These are phyloP conservation scores for Oehlia diaphana DNA, from an alignment of 192 early-diverging fungal genomes.

Conservation along the genomic window DNA sequence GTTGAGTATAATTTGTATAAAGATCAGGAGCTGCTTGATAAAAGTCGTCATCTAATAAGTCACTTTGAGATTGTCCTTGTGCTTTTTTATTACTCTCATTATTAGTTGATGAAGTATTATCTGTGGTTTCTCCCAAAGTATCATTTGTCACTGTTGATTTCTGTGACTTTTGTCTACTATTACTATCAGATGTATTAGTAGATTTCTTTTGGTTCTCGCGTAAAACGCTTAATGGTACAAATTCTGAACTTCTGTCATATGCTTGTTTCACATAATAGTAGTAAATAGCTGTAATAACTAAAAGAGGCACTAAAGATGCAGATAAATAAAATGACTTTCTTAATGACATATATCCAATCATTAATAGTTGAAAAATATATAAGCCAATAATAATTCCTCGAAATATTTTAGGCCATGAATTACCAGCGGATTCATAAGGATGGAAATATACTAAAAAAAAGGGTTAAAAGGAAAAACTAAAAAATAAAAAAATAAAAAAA, in stretches of 20 bases:
- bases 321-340: constrained; percentile 50
- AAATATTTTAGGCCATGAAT: constrained; percentile 73
- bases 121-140: not conserved
- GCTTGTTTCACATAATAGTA: constrained; percentile 43
- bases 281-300: constrained; percentile 50
- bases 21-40: constrained; percentile 59
- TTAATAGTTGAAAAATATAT: constrained; percentile 65
- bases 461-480: not conserved
- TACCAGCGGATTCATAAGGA: constrained; percentile 70
- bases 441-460: constrained; percentile 63
- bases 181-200: too few species aligned
- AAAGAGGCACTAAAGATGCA: constrained; percentile 42
- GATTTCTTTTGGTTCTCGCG: constrained; percentile 24
- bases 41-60: constrained; percentile 60
- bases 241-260: constrained; percentile 44
- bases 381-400: constrained; percentile 65
- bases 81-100: constrained; percentile 12
- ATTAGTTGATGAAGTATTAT: not conserved
- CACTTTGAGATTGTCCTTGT: constrained; percentile 27
- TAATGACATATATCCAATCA: constrained; percentile 63
- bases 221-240: constrained; percentile 49
- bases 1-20: constrained; percentile 73
- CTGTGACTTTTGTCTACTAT: not conserved
- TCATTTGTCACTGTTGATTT: not conserved
- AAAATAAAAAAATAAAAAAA: not conserved